phyloP scores from a whole-genome alignment of 2,329 filamentous ascomycete genomes.

The Saccharata proteae region DNA sequence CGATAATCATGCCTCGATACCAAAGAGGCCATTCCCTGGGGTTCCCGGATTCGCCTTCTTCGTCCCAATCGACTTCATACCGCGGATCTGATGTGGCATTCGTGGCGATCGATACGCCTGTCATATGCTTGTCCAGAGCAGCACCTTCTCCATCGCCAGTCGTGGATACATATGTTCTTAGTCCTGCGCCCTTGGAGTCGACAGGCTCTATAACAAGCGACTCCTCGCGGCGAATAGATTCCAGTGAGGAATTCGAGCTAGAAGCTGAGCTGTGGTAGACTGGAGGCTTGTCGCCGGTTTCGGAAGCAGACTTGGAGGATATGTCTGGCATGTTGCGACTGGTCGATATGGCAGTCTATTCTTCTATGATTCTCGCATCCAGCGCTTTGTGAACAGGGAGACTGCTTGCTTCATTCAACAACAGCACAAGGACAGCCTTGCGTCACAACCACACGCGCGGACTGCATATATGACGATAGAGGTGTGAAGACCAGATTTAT shows the following conservation, averaged over 20 bases:
- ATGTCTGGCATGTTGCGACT: too few relatives aligned
- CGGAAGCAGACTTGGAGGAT: too few relatives aligned
- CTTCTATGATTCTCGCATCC: too few relatives aligned
- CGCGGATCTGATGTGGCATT: slow-evolving; percentile 37
- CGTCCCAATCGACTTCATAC: slow-evolving; percentile 64
- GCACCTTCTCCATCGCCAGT: slow-evolving; percentile 2
- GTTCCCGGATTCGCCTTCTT: slow-evolving; percentile 46
- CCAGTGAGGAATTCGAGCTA: slow-evolving; percentile 1
- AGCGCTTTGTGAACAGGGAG: too few relatives aligned
- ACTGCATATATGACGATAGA: too few relatives aligned
- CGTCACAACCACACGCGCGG: too few relatives aligned
- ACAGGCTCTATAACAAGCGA: slow-evolving; percentile 1
- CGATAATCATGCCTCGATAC: slow-evolving; percentile 43
- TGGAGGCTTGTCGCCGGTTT: too few relatives aligned
- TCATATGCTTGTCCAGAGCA: slow-evolving; percentile 1
- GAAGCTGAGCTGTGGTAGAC: too few relatives aligned
- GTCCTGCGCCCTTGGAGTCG: slow-evolving; percentile 1
- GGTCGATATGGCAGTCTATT: too few relatives aligned
- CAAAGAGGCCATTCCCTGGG: slow-evolving; percentile 56
- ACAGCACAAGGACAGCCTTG: too few relatives aligned
- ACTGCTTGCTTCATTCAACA: too few relatives aligned
- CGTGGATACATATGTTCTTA: slow-evolving; percentile 2
- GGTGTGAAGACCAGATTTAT: too few relatives aligned
- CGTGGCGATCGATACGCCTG: slow-evolving; percentile 15
- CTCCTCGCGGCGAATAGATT: slow-evolving; percentile 1